Percentiles rank a stretch among this genome's conserved stretches.
Evolutionary conservation across 2,329 filamentous ascomycete genomes (phyloP).

Genomic region (Penicillium sp.): DNA sequence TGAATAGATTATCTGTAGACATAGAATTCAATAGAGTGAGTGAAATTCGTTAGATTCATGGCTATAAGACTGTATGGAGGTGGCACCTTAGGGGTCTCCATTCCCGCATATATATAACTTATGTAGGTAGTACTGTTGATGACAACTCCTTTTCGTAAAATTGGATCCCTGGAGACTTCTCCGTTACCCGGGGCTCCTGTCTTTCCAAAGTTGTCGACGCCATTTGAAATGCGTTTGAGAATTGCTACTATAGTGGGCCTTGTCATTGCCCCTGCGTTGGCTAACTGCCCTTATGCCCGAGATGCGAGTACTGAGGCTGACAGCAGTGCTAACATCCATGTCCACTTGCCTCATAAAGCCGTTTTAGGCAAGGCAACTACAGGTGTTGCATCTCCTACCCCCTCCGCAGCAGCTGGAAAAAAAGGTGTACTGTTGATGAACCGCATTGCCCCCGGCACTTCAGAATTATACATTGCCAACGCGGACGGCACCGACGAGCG

Average conservation of each 20-base stretch:
- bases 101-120: neutral
- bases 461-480: conserved; percentile 36
- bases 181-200: neutral
- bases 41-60: neutral
- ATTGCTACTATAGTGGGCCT: neutral
- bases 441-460: conserved; percentile 33
- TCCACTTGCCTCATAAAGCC: neutral
- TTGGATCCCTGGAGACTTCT: too few species aligned
- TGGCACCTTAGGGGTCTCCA: neutral
- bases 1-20: neutral
- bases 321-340: neutral
- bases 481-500: conserved; percentile 41
- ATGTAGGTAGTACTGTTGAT: neutral
- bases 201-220: neutral
- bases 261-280: neutral
- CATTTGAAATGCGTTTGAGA: neutral
- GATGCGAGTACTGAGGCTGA: neutral
- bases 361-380: too few species aligned
- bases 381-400: neutral
- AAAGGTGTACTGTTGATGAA: conserved; percentile 36
- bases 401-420: neutral
- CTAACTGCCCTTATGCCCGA: neutral
- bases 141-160: neutral
- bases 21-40: neutral
- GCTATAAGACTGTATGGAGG: neutral